Evolutionary conservation across 1,139 yeast species (phyloP), one percentile per base, ranked within the genome.

Genomic region (Candida pseudocylindracea): DNA sequence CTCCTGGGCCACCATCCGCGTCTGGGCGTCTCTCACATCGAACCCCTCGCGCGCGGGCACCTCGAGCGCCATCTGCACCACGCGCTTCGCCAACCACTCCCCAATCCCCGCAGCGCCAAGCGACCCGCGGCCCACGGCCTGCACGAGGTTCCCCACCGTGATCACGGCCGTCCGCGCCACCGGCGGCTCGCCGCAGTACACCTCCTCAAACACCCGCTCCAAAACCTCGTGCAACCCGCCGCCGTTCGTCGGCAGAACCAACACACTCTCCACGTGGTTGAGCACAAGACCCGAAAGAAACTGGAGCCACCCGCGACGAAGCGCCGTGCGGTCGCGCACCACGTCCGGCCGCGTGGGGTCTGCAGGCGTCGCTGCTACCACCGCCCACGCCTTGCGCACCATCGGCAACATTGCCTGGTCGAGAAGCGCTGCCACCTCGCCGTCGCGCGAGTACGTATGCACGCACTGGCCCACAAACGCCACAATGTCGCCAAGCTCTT

Each of bases 401-500:
- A 88, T 60, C 12, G 95, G 94, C 2, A 78, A 57, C 37, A 83
- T 50, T 38, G 88, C 55, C 36, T 72, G 71, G 43, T 75, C 72
- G 38, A 88, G 59, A 51, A 91, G 57, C 42, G 72, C 72, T 49
- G 76, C 81, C 35, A 85, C 68, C 32, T 63, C 65, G 31, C 67
- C 71, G 42, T 78, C 75, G 32, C 59, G 57, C 43, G 70, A 67
- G 51, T 75, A 81, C 42, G 62, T 67, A 50, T 88, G 96, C 32
- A 78, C 69, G 38, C 88, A 66, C 51, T 88, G 96, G 7, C 93
- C 91, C 41, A 88, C 56, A 48, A 88, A 88, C 33, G 88, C 67
- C 36, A 83, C 54, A 46, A 91, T 83, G 45, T 81, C 94, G 31
- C 67, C 63, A 46, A 85, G 54, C 48, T 88, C 98, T 32, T 59